Percentiles rank a stretch among this genome's conserved stretches.
Conservation (phyloP, 352 stramenopile species). For the Globisporangium solare region DNA sequence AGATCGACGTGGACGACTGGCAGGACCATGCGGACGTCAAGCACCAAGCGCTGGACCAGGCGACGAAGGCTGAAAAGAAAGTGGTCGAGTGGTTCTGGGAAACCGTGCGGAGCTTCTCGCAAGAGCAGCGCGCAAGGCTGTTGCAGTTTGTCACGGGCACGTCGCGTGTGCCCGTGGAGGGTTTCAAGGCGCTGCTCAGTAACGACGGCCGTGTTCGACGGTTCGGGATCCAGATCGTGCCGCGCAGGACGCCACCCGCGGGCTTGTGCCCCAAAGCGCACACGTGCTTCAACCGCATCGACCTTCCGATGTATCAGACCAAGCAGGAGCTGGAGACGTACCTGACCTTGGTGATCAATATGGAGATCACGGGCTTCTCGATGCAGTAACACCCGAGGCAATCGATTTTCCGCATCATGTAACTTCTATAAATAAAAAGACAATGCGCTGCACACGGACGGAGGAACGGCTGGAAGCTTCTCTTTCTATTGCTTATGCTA, state of each 20-base stretch:
- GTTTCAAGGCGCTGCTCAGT: constrained; percentile 89
- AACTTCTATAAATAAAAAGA: too few relatives aligned
- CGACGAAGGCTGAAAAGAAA: constrained; percentile 44
- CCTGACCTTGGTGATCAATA: constrained; percentile 96
- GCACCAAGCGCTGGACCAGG: constrained; percentile 69
- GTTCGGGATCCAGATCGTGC: constrained; percentile 96
- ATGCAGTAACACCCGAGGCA: constrained; percentile 80
- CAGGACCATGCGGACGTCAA: constrained; percentile 76
- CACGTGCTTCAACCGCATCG: constrained; percentile 88
- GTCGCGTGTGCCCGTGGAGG: constrained; percentile 90
- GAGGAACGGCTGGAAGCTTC: not conserved
- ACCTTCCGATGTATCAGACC: constrained; percentile 73
- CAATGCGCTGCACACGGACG: too few relatives aligned
- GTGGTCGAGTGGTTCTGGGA: constrained; percentile 91
- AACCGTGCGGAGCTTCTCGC: constrained; percentile 62
- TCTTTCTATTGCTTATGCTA: constrained; percentile 25
- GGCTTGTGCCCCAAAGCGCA: constrained; percentile 81
- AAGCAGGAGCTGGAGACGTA: constrained; percentile 91
- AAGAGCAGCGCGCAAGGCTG: constrained; percentile 82
- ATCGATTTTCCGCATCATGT: not conserved
- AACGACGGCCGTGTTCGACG: constrained; percentile 86
- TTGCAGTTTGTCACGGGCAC: constrained; percentile 91
- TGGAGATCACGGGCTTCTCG: constrained; percentile 96
- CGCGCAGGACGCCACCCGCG: constrained; percentile 62
- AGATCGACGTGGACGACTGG: constrained; percentile 91